Conservation (phyloP, 148 eudicot genomes). For the Vaccinium darrowii region DNA sequence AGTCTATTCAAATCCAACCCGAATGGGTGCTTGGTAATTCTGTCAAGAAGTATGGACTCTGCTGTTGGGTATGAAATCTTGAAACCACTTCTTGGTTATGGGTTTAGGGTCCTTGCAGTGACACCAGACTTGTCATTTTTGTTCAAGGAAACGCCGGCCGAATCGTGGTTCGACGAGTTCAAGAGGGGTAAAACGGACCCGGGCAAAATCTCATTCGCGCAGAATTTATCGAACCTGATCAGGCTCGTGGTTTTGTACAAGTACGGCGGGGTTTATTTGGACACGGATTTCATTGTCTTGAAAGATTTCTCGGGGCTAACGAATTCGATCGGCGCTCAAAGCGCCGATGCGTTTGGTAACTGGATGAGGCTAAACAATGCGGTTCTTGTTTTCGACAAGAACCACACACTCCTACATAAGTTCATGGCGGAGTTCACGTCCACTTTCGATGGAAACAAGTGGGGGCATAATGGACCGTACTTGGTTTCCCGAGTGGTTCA, state of each 20-base stretch:
- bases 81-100: constrained; percentile 36
- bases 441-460: constrained; percentile 56
- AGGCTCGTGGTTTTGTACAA: constrained; percentile 66
- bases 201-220: constrained; percentile 60
- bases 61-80: constrained; percentile 31
- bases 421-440: constrained; percentile 66
- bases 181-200: constrained; percentile 49
- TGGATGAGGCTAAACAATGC: constrained; percentile 76
- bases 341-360: constrained; percentile 25
- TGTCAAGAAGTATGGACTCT: constrained; percentile 66
- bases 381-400: constrained; percentile 59
- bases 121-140: constrained; percentile 45
- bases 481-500: constrained; percentile 56
- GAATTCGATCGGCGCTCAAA: constrained; percentile 67
- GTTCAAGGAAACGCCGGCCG: constrained; percentile 54
- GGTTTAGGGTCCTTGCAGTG: constrained; percentile 33
- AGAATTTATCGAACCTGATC: constrained; percentile 64
- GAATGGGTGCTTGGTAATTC: constrained; percentile 45
- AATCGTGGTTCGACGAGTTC: constrained; percentile 49
- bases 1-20: constrained; percentile 63
- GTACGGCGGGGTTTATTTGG: constrained; percentile 75
- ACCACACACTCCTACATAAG: constrained; percentile 49
- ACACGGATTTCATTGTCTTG: constrained; percentile 56
- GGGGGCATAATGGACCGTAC: constrained; percentile 87
- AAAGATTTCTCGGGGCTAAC: constrained; percentile 45